Evolutionary conservation across 2,329 filamentous ascomycete species (phyloP).

Genomic region (Cercospora berteroae): DNA sequence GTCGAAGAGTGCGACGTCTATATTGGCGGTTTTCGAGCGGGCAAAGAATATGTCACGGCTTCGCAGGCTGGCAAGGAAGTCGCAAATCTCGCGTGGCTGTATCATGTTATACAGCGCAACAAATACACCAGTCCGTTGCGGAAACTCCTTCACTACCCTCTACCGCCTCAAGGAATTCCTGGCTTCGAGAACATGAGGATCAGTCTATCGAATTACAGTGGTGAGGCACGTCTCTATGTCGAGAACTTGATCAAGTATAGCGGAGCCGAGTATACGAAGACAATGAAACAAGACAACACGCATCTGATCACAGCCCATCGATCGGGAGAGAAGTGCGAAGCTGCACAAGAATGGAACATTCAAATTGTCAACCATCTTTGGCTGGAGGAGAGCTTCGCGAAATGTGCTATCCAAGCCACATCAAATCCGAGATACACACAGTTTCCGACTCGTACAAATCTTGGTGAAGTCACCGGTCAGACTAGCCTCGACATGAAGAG

Average conservation of each 20-base stretch:
- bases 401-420: constrained; percentile 71
- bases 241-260: constrained; percentile 84
- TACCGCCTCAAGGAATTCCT: constrained; percentile 72
- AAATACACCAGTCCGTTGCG: constrained; percentile 82
- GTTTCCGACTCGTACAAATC: constrained; percentile 85
- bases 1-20: constrained; percentile 76
- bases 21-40: constrained; percentile 83
- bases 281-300: constrained; percentile 91
- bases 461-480: constrained; percentile 89
- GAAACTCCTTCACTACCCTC: constrained; percentile 83
- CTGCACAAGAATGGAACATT: constrained; percentile 88
- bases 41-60: constrained; percentile 72
- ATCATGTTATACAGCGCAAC: constrained; percentile 84
- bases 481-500: constrained; percentile 74
- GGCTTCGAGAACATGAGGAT: constrained; percentile 76
- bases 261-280: constrained; percentile 89
- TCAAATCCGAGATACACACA: constrained; percentile 75
- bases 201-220: constrained; percentile 93
- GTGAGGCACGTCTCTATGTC: constrained; percentile 87
- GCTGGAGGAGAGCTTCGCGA: constrained; percentile 96
- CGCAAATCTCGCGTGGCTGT: constrained; percentile 91
- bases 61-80: constrained; percentile 77
- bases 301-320: constrained; percentile 90
- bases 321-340: constrained; percentile 87
- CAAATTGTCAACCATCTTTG: constrained; percentile 91